phyloP scores from a whole-genome alignment of 2,329 filamentous ascomycete species.

The Colletotrichum aenigma region DNA sequence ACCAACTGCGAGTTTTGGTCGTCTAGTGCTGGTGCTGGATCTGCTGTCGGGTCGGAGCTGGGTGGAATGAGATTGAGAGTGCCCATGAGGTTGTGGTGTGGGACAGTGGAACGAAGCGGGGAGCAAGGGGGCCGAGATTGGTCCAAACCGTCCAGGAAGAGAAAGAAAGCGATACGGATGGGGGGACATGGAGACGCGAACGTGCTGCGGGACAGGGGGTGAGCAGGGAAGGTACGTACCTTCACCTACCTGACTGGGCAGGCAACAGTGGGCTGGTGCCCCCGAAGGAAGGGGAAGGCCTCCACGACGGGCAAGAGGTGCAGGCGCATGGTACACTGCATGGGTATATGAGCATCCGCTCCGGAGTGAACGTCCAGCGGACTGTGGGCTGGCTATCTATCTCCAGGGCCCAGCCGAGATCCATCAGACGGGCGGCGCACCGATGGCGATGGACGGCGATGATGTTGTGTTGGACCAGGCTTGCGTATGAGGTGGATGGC shows the following conservation, averaged over 20 bases:
- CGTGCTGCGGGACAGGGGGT: background rate
- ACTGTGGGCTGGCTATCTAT: background rate
- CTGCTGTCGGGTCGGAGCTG: background rate
- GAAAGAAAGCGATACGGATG: conserved; percentile 15
- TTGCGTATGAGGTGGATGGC: background rate
- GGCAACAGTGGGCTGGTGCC: conserved; percentile 1
- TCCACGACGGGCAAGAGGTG: background rate
- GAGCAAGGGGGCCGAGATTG: conserved; percentile 17
- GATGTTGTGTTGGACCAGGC: background rate
- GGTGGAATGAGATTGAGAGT: background rate
- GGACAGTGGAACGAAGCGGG: conserved; percentile 8
- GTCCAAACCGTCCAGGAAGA: conserved; percentile 15
- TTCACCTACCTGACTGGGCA: conserved; percentile 5
- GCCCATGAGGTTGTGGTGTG: conserved; percentile 2
- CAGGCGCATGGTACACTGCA: background rate
- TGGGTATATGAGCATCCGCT: background rate
- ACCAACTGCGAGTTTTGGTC: background rate
- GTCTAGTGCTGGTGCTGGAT: background rate
- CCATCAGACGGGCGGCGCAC: background rate
- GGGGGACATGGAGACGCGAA: conserved; percentile 1
- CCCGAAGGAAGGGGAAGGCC: background rate
- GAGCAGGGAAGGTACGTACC: background rate
- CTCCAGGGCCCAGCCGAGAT: background rate
- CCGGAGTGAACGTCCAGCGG: background rate
- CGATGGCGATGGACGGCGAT: background rate